Conservation (phyloP, 225 moss, liverwort and hornwort genomes). For the Marchantia polymorpha region DNA sequence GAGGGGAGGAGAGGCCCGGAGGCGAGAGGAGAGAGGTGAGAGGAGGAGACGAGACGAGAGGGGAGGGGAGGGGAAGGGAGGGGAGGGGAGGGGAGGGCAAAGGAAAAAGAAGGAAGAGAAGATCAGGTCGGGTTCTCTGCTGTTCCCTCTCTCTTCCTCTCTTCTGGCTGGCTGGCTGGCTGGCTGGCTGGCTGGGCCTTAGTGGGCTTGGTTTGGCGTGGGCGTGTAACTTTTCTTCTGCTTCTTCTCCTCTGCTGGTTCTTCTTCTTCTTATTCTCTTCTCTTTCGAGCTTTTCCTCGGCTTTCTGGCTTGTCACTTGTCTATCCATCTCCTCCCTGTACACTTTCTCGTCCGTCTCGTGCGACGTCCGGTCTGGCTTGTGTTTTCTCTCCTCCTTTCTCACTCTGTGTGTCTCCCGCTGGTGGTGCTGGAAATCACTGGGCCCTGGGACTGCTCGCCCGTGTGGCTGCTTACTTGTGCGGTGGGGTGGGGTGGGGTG, state of each 20-base stretch:
- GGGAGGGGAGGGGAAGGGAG: conserved; percentile 8
- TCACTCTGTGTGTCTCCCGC: not conserved
- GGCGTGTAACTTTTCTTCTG: conserved; percentile 6
- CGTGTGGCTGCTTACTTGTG: not conserved
- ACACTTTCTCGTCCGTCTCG: conserved; percentile 16
- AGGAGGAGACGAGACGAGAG: no score
- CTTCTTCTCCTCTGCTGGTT: not conserved
- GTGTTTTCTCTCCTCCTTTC: not conserved
- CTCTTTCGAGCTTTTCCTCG: conserved; percentile 16
- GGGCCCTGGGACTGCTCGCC: not conserved
- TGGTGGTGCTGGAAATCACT: conserved; percentile 1
- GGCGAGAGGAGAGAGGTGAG: conserved; percentile 6
- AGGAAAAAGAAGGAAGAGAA: conserved; percentile 23
- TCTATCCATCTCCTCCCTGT: not conserved
- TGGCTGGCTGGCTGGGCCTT: conserved; percentile 10
- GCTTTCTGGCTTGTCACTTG: conserved; percentile 12
- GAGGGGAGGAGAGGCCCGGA: not conserved
- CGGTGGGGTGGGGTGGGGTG: not conserved
- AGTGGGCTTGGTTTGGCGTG: conserved; percentile 13
- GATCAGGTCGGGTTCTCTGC: conserved; percentile 21
- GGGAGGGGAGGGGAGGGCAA: conserved; percentile 7
- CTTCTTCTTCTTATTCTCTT: conserved; percentile 1
- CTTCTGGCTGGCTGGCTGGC: not conserved
- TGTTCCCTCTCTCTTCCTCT: not conserved
- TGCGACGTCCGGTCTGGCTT: conserved; percentile 11